Conservation (phyloP, 2,329 filamentous ascomycete species). For the Fusarium irregulare region DNA sequence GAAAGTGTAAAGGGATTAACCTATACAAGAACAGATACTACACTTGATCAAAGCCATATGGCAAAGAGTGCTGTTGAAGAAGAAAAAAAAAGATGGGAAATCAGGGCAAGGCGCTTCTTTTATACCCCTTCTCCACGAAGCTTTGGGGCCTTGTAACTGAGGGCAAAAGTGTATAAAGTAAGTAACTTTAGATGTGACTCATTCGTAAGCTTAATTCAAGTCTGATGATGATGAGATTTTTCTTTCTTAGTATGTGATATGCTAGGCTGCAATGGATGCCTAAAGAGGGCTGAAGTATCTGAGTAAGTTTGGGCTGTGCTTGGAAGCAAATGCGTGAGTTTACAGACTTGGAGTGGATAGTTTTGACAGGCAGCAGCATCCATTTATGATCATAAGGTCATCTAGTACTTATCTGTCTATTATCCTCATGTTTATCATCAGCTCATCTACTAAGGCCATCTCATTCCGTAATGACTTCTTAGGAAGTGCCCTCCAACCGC, state of each 20-base stretch:
- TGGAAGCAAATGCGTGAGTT: neutral
- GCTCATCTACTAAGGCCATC: no score
- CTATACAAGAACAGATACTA: slow-evolving; percentile 48
- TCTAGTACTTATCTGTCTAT: neutral
- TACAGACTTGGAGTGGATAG: neutral
- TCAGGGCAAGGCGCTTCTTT: neutral
- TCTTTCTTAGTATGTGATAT: neutral
- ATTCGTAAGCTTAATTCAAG: neutral
- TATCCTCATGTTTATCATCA: neutral
- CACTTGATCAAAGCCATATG: slow-evolving; percentile 42
- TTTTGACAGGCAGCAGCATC: neutral
- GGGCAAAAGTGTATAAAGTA: neutral
- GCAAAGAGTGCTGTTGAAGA: slow-evolving; percentile 28
- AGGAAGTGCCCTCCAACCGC: slow-evolving; percentile 48
- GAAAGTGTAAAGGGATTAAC: slow-evolving; percentile 37
- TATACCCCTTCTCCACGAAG: slow-evolving; percentile 7
- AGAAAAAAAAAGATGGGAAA: neutral
- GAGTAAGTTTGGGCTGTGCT: neutral
- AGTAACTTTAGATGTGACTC: neutral
- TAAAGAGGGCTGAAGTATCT: slow-evolving; percentile 9
- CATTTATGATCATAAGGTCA: neutral
- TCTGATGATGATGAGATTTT: neutral
- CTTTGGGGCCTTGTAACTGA: slow-evolving; percentile 12
- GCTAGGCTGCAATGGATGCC: slow-evolving; percentile 7
- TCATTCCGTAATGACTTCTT: neutral